These are phyloP conservation scores for Ceratocystis albifundus DNA, from an alignment of 2,329 filamentous ascomycete genomes.

Conservation along the genomic window DNA sequence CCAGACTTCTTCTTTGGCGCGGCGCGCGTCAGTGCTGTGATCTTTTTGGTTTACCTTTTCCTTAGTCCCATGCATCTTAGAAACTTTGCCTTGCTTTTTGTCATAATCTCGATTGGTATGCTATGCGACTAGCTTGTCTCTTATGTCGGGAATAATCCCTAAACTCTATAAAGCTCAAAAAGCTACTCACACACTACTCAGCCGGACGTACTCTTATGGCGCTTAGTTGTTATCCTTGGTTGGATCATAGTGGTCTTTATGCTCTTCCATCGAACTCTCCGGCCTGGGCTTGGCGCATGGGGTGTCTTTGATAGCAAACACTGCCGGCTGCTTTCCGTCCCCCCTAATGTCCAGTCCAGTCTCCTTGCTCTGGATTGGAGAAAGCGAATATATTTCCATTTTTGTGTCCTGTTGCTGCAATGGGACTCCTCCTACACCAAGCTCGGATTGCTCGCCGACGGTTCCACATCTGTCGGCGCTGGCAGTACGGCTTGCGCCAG, in stretches of 20 bases:
- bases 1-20: not conserved
- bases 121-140: not conserved
- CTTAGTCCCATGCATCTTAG: not conserved
- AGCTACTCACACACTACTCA: not conserved
- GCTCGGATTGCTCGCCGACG: not conserved
- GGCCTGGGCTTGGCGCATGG: not conserved
- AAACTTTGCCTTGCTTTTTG: not conserved
- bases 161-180: not conserved
- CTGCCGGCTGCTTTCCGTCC: not conserved
- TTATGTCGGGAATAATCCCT: not conserved
- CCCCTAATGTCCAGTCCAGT: not conserved
- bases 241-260: slow-evolving; percentile 19
- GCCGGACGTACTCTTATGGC: not conserved
- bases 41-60: not conserved
- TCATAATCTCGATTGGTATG: not conserved
- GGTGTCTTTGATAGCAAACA: not conserved
- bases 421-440: not conserved
- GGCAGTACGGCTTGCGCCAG: not conserved
- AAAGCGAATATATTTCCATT: slow-evolving; percentile 6
- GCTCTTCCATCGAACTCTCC: slow-evolving; percentile 19
- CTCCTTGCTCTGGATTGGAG: slow-evolving; percentile 16
- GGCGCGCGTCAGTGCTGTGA: not conserved
- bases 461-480: not conserved
- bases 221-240: slow-evolving; percentile 16
- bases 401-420: slow-evolving; percentile 14